Percentiles rank a stretch among this genome's conserved stretches.
Conservation (phyloP, 1,284 basidiomycete genomes). For the Earliella scabrosa region DNA sequence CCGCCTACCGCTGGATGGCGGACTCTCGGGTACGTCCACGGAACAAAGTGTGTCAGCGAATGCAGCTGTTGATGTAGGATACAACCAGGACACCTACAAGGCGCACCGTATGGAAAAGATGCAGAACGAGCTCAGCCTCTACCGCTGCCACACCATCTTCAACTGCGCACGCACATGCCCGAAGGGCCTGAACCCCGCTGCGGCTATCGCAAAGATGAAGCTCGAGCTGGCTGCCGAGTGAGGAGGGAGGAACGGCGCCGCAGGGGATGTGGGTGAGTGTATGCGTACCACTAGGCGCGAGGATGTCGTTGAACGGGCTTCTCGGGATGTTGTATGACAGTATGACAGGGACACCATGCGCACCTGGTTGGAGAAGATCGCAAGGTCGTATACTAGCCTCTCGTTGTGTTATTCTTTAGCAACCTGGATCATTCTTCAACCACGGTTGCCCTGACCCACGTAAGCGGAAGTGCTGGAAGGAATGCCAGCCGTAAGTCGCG, state of each 20-base stretch:
- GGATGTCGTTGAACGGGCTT: neutral
- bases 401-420: slow-evolving; percentile 17
- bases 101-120: slow-evolving; percentile 89
- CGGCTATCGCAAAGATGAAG: slow-evolving; percentile 89
- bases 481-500: neutral
- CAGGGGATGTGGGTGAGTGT: slow-evolving; percentile 8
- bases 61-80: slow-evolving; percentile 1
- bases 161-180: slow-evolving; percentile 95
- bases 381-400: slow-evolving; percentile 19
- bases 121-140: slow-evolving; percentile 94
- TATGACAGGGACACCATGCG: slow-evolving; percentile 3
- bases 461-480: neutral
- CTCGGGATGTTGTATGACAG: neutral
- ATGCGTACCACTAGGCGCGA: neutral
- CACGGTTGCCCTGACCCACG: neutral
- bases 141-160: slow-evolving; percentile 95
- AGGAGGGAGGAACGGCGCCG: neutral
- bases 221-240: slow-evolving; percentile 82
- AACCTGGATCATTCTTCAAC: slow-evolving; percentile 7
- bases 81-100: slow-evolving; percentile 75
- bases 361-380: slow-evolving; percentile 9
- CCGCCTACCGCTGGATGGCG: slow-evolving; percentile 96
- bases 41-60: no score
- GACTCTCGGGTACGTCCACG: slow-evolving; percentile 81
- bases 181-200: slow-evolving; percentile 93